A percentile compares a stretch with the other conserved stretches of the same genome.
Conservation (phyloP, 2,329 filamentous ascomycete genomes). For the Apiospora malaysiana region DNA sequence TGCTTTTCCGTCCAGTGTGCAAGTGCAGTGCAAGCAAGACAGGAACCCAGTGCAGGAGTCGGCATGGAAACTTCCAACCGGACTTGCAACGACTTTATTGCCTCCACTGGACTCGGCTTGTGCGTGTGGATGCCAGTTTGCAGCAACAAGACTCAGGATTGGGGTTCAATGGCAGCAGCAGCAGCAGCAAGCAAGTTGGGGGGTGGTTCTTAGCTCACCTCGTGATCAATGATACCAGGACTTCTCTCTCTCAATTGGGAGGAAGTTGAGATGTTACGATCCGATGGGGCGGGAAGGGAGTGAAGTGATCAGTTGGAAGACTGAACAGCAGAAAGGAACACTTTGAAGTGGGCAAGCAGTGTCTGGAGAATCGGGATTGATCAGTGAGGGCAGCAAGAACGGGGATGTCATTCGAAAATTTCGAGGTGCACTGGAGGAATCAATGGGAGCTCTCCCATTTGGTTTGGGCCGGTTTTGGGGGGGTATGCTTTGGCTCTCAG, state of each 20-base stretch:
- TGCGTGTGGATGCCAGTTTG: conserved; percentile 4
- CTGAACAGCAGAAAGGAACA: conserved; percentile 19
- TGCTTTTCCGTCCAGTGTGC: not conserved
- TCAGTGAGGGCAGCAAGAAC: conserved; percentile 18
- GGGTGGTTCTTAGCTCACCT: not conserved
- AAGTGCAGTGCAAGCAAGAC: not conserved
- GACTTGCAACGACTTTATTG: not conserved
- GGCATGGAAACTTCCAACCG: not conserved
- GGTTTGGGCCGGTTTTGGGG: conserved; percentile 12
- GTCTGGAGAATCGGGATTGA: conserved; percentile 12
- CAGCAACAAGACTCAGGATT: not conserved
- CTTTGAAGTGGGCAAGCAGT: conserved; percentile 6
- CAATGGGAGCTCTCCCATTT: conserved; percentile 16
- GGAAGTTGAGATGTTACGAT: conserved; percentile 14
- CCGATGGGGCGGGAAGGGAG: conserved; percentile 16
- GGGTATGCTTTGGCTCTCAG: conserved; percentile 17
- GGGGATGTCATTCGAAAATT: conserved; percentile 22
- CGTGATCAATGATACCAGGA: not conserved
- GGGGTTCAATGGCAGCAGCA: not conserved
- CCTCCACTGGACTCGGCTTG: not conserved
- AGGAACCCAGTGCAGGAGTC: not conserved
- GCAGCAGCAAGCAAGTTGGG: not conserved
- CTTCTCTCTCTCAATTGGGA: conserved; percentile 10
- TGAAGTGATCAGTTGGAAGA: conserved; percentile 14
- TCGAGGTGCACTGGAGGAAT: conserved; percentile 19